Conservation (phyloP, 2,329 filamentous ascomycete species). For the Teratosphaeriaceae sp. region DNA sequence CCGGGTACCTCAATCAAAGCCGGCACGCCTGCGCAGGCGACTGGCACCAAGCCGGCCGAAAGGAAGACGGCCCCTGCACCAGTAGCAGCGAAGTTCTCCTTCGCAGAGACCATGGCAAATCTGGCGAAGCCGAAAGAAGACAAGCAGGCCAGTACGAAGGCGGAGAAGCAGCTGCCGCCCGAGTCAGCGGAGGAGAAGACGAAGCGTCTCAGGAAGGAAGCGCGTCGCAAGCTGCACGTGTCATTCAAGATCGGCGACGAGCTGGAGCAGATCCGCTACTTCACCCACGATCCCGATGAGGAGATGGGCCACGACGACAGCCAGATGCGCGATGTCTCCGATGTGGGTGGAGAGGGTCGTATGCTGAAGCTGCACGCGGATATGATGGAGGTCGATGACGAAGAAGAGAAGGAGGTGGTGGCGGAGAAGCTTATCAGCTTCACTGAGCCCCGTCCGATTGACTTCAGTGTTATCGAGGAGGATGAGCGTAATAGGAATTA, state of each 20-base stretch:
- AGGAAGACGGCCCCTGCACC: slow-evolving; percentile 21
- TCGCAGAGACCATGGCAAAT: slow-evolving; percentile 32
- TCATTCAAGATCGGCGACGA: slow-evolving; percentile 62
- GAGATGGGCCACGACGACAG: slow-evolving; percentile 61
- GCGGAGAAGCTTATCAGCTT: slow-evolving; percentile 14
- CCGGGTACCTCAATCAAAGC: slow-evolving; percentile 25
- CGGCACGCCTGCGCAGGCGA: slow-evolving; percentile 20
- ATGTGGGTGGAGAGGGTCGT: slow-evolving; percentile 59
- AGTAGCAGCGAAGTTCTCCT: slow-evolving; percentile 25
- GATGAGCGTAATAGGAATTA: slow-evolving; percentile 40
- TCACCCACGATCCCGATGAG: slow-evolving; percentile 66
- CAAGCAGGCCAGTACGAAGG: slow-evolving; percentile 41
- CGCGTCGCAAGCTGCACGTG: slow-evolving; percentile 62
- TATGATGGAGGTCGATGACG: slow-evolving; percentile 58
- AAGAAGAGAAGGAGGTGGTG: slow-evolving; percentile 50
- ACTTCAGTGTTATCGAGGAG: slow-evolving; percentile 36
- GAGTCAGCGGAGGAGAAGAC: slow-evolving; percentile 64
- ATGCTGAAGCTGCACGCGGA: slow-evolving; percentile 55
- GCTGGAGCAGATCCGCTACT: slow-evolving; percentile 60
- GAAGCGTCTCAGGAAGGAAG: slow-evolving; percentile 65
- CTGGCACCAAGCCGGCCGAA: slow-evolving; percentile 15
- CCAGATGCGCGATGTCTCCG: slow-evolving; percentile 64
- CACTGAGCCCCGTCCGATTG: slow-evolving; percentile 24
- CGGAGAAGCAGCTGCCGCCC: slow-evolving; percentile 46
- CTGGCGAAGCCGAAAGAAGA: slow-evolving; percentile 51